Conservation (phyloP, 2,329 filamentous ascomycete species). For the Aspergillus arachidicola region DNA sequence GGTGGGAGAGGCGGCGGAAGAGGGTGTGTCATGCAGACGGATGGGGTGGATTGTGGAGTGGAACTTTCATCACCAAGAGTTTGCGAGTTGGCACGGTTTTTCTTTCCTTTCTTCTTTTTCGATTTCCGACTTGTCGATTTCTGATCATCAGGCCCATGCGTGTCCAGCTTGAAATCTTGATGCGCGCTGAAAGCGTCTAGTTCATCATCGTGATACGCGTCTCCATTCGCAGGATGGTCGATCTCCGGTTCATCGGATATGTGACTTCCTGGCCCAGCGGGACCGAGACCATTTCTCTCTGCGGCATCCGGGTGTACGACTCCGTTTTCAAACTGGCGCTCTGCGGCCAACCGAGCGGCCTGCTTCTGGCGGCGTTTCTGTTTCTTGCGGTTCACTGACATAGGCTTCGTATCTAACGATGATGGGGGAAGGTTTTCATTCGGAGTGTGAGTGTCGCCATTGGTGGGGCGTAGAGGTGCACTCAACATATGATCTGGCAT, state of each 20-base stretch:
- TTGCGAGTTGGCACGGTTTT: conserved; percentile 38
- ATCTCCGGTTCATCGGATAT: conserved; percentile 34
- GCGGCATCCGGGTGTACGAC: conserved; percentile 25
- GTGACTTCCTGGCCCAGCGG: conserved; percentile 29
- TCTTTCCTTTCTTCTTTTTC: conserved; percentile 47
- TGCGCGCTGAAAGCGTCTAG: conserved; percentile 45
- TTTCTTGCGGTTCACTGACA: conserved; percentile 84
- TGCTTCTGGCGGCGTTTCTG: conserved; percentile 87
- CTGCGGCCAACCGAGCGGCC: conserved; percentile 70
- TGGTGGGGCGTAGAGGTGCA: conserved; percentile 29
- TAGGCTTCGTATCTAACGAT: conserved; percentile 34
- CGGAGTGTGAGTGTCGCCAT: conserved; percentile 30
- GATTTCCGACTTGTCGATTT: conserved; percentile 33
- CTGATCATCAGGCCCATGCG: conserved; percentile 24
- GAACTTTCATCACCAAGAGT: conserved; percentile 41
- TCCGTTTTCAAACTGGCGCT: conserved; percentile 45
- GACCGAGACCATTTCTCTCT: conserved; percentile 41
- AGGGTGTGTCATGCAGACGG: conserved; percentile 44
- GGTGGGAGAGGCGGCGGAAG: conserved; percentile 49
- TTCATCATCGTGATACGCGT: conserved; percentile 60
- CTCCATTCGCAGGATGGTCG: conserved; percentile 50
- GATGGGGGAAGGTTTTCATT: conserved; percentile 13
- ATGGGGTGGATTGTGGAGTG: conserved; percentile 46
- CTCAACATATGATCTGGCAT: conserved; percentile 34
- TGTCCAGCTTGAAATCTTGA: conserved; percentile 18